Percentiles rank a stretch among this genome's conserved stretches.
Conservation (phyloP, 2,329 filamentous ascomycete genomes). For the Cryphonectria naterciae region DNA sequence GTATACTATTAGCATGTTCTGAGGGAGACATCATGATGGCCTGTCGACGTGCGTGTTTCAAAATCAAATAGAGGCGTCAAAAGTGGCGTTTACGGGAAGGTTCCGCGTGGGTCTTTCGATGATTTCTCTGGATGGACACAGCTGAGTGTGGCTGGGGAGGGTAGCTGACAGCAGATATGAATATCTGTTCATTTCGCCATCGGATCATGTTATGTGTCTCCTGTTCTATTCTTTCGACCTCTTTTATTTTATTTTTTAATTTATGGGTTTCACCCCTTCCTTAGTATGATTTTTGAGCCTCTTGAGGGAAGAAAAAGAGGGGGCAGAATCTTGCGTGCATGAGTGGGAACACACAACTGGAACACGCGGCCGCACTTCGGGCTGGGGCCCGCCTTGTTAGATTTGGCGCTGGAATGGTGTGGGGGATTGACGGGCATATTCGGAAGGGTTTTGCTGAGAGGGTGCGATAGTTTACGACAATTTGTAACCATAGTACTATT, state of each 20-base stretch:
- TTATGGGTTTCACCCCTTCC: too few relatives aligned
- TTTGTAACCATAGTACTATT: too few relatives aligned
- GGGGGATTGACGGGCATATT: conserved; percentile 13
- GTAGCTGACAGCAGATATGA: not conserved
- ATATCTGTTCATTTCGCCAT: not conserved
- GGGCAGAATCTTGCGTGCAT: conserved; percentile 3
- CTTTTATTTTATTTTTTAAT: too few relatives aligned
- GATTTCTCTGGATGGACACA: not conserved
- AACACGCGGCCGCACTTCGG: not conserved
- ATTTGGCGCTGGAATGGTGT: conserved; percentile 11
- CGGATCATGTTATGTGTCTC: conserved; percentile 15
- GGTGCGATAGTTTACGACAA: not conserved
- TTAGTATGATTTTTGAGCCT: not conserved
- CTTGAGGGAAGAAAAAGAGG: not conserved
- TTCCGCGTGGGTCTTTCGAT: not conserved
- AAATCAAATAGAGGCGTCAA: not conserved
- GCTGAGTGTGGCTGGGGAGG: not conserved
- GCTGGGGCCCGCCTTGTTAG: not conserved
- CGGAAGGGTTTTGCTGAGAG: conserved; percentile 10
- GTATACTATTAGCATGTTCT: not conserved
- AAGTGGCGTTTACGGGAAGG: not conserved
- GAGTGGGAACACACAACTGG: not conserved
- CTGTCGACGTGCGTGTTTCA: conserved; percentile 3
- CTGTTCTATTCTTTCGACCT: not conserved
- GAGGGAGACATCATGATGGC: not conserved